Evolutionary conservation across 78 protist species (phyloP).

Genomic region (Dictyostelium brefeldianum): DNA sequence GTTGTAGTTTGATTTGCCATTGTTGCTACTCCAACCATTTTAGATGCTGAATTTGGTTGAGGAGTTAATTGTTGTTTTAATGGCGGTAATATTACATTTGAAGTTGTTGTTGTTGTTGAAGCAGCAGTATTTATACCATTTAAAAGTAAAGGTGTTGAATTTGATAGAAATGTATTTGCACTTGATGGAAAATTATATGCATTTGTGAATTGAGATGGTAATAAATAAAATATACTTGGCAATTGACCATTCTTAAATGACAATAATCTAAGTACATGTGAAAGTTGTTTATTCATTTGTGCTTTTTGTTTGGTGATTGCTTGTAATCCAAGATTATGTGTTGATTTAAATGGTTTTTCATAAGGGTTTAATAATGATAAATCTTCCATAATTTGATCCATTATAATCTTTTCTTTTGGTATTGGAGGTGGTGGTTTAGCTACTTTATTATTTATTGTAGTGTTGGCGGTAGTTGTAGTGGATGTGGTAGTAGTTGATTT

Average conservation of each 20-base stretch:
- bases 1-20: not conserved
- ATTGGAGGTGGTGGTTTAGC: not conserved
- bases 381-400: slow-evolving; percentile 21
- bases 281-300: not conserved
- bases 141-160: slow-evolving; percentile 1
- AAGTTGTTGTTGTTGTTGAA: not conserved
- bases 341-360: not conserved
- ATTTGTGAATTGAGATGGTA: not conserved
- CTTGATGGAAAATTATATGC: not conserved
- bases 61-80: slow-evolving; percentile 7
- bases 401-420: not conserved
- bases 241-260: not conserved
- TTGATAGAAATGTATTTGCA: not conserved
- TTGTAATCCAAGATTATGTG: slow-evolving; percentile 12
- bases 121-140: not conserved
- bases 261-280: not conserved
- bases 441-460: not conserved
- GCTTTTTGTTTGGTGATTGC: slow-evolving; percentile 14
- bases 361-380: slow-evolving; percentile 10
- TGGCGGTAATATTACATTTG: not conserved
- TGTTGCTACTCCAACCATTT: not conserved
- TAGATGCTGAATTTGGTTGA: too few relatives aligned
- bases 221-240: not conserved
- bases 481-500: not conserved
- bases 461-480: too few relatives aligned